Evolutionary conservation across 768 basidiomycete genomes (phyloP), one percentile per base, ranked within the genome.

Genomic region (Tricholoma sp.): DNA sequence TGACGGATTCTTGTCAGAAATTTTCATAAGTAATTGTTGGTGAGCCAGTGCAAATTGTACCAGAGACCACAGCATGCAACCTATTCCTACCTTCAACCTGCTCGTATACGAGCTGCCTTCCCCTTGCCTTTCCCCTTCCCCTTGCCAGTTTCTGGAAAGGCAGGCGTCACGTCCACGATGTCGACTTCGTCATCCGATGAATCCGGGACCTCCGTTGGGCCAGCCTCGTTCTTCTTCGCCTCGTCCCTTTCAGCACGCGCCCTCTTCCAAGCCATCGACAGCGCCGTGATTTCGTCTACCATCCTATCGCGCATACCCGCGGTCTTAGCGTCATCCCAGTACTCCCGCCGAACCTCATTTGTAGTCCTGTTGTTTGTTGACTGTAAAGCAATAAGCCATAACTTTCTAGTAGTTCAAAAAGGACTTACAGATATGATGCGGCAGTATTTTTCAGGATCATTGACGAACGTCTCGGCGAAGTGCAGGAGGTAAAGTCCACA

Each of bases 401-500:
- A 33, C 12, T 13, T 20, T 7, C 50, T 44, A 45, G 33, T 6
- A 34, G 15, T 36, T 34, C 52, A 56, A 24, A 42, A 31, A 66
- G 2, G 29, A 24, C 36, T 31, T 63, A 79, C 79, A 58, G 76
- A 65, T 48, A 91, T 86, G 32, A 78, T 70, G 8, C 74, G 60
- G 52, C 76, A 73, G 56, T 85, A 82, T 15, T 71, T 65, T 0
- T 68, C 64, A 0, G 92, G 88, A 53, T 88, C 72, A 7, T 66
- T 71, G 70, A 97, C 81, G 65, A 98, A 91, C 0, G 81, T 83
- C 62, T 85, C 76, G 7, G 86, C 89, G 51, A 92, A 92, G 65
- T 98, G 94, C 10, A 98, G 75, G 11, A 98, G 77, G 68, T 91
- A 99, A 29, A 97, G 68, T 6, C 97, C 97, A 62, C 97, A 99